These are phyloP conservation scores for Fraxinus sp. DNA, from an alignment of 305 asterid genomes.

Conservation along the genomic window DNA sequence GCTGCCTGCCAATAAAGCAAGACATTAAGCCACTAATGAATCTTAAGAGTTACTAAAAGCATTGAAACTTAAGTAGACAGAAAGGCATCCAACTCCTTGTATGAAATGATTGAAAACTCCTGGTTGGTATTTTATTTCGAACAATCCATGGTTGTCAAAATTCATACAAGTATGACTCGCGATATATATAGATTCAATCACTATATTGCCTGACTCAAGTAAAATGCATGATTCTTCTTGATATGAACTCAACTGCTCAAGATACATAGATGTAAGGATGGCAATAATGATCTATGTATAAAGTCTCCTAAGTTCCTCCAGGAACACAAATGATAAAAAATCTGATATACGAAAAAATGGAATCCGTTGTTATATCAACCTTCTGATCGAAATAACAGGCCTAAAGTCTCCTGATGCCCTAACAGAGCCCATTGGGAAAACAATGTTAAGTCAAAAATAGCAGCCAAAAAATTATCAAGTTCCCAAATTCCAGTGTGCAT, in stretches of 20 bases:
- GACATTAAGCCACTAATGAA: slow-evolving; percentile 2
- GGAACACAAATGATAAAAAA: background rate
- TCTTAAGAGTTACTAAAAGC: slow-evolving; percentile 13
- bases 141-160: background rate
- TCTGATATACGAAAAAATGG: background rate
- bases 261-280: background rate
- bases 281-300: background rate
- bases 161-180: background rate
- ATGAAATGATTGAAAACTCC: background rate
- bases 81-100: slow-evolving; percentile 17
- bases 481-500: background rate
- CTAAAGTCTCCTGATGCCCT: background rate
- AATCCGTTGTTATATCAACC: background rate
- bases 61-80: background rate
- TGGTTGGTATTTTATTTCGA: slow-evolving; percentile 1
- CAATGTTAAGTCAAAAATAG: background rate
- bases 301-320: background rate
- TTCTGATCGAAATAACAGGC: background rate
- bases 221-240: background rate
- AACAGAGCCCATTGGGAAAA: background rate
- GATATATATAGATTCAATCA: background rate
- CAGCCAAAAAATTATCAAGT: background rate
- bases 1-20: slow-evolving; percentile 65
- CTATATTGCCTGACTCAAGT: background rate
- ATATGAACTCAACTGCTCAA: background rate